phyloP scores from a whole-genome alignment of 78 protist species.

The Planoprotostelium fungivorum region DNA sequence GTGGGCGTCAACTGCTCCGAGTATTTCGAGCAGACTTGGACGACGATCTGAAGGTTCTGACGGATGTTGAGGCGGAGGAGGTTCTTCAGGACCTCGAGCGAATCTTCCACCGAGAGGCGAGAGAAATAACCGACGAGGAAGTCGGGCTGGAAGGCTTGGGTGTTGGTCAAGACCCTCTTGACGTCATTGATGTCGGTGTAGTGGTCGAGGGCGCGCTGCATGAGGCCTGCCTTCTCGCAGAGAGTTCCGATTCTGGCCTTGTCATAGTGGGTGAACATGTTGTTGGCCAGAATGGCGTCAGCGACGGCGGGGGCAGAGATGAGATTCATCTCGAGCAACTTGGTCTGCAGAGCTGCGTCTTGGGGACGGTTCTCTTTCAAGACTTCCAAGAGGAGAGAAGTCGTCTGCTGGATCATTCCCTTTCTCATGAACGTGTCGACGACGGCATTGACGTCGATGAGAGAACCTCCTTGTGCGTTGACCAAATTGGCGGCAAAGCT shows the following conservation, averaged over 20 bases:
- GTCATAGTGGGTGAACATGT: slow-evolving; percentile 93
- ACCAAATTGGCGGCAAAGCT: slow-evolving; percentile 81
- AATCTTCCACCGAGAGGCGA: slow-evolving; percentile 68
- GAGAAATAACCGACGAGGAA: slow-evolving; percentile 91
- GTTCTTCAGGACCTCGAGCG: slow-evolving; percentile 85
- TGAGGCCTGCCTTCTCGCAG: slow-evolving; percentile 96
- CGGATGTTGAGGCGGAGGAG: slow-evolving; percentile 84
- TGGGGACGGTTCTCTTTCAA: slow-evolving; percentile 82
- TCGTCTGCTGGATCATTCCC: slow-evolving; percentile 84
- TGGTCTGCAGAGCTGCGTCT: slow-evolving; percentile 94
- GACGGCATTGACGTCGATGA: slow-evolving; percentile 66
- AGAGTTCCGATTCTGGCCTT: slow-evolving; percentile 79
- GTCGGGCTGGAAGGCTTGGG: slow-evolving; percentile 43
- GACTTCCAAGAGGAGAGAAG: slow-evolving; percentile 91
- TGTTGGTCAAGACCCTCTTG: slow-evolving; percentile 86
- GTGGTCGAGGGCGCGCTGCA: slow-evolving; percentile 95
- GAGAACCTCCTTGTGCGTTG: slow-evolving; percentile 66
- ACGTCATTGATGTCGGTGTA: slow-evolving; percentile 91
- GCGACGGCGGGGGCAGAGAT: slow-evolving; percentile 92
- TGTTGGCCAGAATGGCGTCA: slow-evolving; percentile 89
- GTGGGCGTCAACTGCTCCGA: slow-evolving; percentile 77
- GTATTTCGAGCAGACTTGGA: slow-evolving; percentile 92
- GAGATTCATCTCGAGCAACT: slow-evolving; percentile 94
- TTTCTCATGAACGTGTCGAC: slow-evolving; percentile 85
- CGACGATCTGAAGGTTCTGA: slow-evolving; percentile 86